Evolutionary conservation across 2,329 filamentous ascomycete species (phyloP).

Genomic region (Macrophomina tecta): DNA sequence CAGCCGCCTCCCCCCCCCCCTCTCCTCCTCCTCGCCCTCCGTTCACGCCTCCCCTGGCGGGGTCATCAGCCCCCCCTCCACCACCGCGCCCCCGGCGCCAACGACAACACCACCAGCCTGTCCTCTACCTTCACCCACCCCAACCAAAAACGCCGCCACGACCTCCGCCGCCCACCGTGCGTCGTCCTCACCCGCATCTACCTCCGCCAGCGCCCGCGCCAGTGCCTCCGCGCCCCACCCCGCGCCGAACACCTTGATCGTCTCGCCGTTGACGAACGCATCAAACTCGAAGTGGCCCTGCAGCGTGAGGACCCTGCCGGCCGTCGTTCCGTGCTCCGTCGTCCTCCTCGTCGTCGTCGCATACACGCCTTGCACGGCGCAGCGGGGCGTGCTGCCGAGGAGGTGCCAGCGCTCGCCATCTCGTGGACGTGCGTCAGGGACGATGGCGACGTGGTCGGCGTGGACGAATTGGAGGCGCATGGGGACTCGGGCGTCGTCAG

Average conservation of each 20-base stretch:
- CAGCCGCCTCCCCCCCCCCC: no score
- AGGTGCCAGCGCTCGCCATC: conserved; percentile 39
- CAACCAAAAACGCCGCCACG: conserved; percentile 40
- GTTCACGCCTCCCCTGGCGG: conserved; percentile 42
- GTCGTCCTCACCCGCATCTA: conserved; percentile 40
- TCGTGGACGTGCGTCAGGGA: conserved; percentile 29
- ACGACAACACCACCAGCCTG: conserved; percentile 54
- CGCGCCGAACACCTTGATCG: conserved; percentile 49
- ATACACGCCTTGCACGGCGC: conserved; percentile 49
- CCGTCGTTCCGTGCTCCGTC: no score
- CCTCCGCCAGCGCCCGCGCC: conserved; percentile 32
- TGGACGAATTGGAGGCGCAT: conserved; percentile 50
- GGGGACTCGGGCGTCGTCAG: no score
- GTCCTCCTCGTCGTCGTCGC: conserved; percentile 33
- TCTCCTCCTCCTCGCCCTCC: conserved; percentile 20
- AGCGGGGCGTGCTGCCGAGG: conserved; percentile 36
- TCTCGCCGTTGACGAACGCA: conserved; percentile 49
- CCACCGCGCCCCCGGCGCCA: conserved; percentile 55
- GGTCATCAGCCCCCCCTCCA: conserved; percentile 43
- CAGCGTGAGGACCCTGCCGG: conserved; percentile 47
- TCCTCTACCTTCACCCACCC: conserved; percentile 53
- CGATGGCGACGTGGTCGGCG: conserved; percentile 42
- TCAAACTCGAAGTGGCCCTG: conserved; percentile 58
- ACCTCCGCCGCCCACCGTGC: conserved; percentile 40
- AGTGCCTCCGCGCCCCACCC: conserved; percentile 48